Evolutionary conservation across 2,329 filamentous ascomycete genomes (phyloP), one percentile per base, ranked within the genome.

Genomic region (Trichoderma asperellum): DNA sequence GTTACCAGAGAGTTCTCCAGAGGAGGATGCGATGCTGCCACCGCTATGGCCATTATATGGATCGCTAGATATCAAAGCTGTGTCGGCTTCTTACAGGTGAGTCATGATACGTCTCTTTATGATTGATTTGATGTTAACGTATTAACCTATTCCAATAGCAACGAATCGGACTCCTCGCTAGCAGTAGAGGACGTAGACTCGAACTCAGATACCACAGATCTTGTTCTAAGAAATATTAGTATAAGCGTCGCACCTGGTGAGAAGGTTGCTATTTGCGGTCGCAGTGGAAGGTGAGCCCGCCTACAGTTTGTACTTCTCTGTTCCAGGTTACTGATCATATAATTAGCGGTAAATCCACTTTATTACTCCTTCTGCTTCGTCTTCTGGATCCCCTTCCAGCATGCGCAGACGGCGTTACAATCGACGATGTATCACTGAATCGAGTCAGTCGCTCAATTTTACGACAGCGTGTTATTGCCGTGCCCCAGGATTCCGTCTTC

Each of bases 401-500:
- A 0, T 73, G 71, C 1, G 49, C 64, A 0, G 47, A 68, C 6
- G 74, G 76, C 24, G 81, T 85, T 21, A 70, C 73, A 0, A 83
- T 88, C n/a, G 85, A 87, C 69, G 77, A 73, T 35, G 62, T 82
- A 0, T 73, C 77, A 0, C 76, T 83, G 1, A 49, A 75, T 29
- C 70, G 69, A 1, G 77, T 88, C 14, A 74, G 83, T 65, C 81
- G 85, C 2, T 34, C 76, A 0, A 74, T 76, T 0, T 77, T 88
- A 0, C 83, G 86, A 8, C 76, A 81, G 52, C 82, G 81, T 0
- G 76, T 88, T 47, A 84, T 86, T 53, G 83, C 84, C 5, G 76
- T 88, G 0, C 84, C 86, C 0, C 86, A 88, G 73, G 86, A 88
- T 5, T 75, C 84, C 0, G 81, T 86, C 3, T 86, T 88, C 74